Evolutionary conservation across 768 basidiomycete species (phyloP).

Genomic region (Lactarius indigo): DNA sequence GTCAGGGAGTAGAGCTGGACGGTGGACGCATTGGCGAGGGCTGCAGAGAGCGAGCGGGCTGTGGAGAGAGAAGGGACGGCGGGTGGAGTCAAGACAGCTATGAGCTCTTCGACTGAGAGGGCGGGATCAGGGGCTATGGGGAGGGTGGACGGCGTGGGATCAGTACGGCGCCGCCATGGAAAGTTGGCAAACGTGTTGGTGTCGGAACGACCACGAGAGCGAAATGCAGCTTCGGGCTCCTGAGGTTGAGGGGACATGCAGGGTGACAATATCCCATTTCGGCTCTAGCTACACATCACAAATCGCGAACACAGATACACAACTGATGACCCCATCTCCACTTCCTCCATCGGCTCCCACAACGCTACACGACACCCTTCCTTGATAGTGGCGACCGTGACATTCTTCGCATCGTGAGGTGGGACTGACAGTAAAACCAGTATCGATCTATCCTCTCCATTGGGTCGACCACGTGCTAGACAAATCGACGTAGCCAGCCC

Average conservation of each 20-base stretch:
- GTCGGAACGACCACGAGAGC: constrained; percentile 40
- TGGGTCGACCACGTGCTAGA: constrained; percentile 11
- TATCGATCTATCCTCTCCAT: not conserved
- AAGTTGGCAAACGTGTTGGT: constrained; percentile 42
- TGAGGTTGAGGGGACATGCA: constrained; percentile 30
- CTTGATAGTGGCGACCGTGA: not conserved
- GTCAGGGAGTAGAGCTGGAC: constrained; percentile 43
- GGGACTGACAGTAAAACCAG: constrained; percentile 13
- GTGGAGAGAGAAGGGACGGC: constrained; percentile 63
- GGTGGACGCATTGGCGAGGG: constrained; percentile 50
- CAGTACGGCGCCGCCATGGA: constrained; percentile 35
- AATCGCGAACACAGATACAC: constrained; percentile 18
- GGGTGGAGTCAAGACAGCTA: constrained; percentile 46
- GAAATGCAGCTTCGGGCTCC: constrained; percentile 31
- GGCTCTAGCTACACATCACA: not conserved
- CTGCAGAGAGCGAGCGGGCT: constrained; percentile 53
- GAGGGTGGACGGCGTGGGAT: constrained; percentile 14
- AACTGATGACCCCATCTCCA: not conserved
- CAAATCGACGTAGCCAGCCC: not conserved
- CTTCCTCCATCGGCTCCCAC: not conserved
- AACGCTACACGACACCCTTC: not conserved
- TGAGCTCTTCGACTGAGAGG: constrained; percentile 42
- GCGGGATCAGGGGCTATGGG: constrained; percentile 32
- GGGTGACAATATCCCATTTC: not conserved
- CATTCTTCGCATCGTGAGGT: not conserved